A percentile compares a stretch with the other conserved stretches of the same genome.
Evolutionary conservation across 2,329 filamentous ascomycete genomes (phyloP).

Genomic region (Chrysoporthe puriensis): DNA sequence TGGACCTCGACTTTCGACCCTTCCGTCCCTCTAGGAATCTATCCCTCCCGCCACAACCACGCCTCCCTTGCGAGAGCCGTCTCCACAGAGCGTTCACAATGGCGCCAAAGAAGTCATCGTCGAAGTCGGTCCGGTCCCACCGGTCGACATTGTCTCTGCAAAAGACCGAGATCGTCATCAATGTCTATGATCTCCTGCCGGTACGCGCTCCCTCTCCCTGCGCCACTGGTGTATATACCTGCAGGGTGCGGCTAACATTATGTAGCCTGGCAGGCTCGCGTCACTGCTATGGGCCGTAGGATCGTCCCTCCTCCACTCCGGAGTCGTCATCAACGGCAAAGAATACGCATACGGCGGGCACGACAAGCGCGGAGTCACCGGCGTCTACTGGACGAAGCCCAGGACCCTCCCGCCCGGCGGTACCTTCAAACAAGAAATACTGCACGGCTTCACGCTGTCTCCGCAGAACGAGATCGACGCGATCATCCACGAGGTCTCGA

Average conservation of each 20-base stretch:
- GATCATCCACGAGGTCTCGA: slow-evolving; percentile 69
- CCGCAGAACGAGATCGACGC: slow-evolving; percentile 70
- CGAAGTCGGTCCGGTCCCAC: slow-evolving; percentile 51
- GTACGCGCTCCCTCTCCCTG: slow-evolving; percentile 49
- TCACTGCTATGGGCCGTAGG: slow-evolving; percentile 78
- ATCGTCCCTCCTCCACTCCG: slow-evolving; percentile 78
- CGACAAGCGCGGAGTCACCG: slow-evolving; percentile 69
- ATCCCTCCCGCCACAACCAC: not conserved
- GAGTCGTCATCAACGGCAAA: slow-evolving; percentile 76
- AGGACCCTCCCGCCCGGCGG: slow-evolving; percentile 74
- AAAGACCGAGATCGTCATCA: slow-evolving; percentile 74
- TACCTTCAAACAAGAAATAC: slow-evolving; percentile 73
- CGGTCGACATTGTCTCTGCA: slow-evolving; percentile 70
- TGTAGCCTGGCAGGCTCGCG: slow-evolving; percentile 73
- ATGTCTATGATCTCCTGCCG: slow-evolving; percentile 78
- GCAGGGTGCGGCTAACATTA: slow-evolving; percentile 15
- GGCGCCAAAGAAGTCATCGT: slow-evolving; percentile 47
- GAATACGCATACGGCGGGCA: slow-evolving; percentile 90
- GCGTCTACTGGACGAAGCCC: slow-evolving; percentile 83
- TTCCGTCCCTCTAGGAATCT: not conserved
- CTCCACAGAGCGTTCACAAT: slow-evolving; percentile 35
- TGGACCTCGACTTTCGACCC: not conserved
- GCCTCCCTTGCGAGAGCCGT: not conserved
- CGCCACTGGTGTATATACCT: not conserved
- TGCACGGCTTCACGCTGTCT: slow-evolving; percentile 78